A percentile compares a stretch with the other conserved stretches of the same genome.
phyloP scores from a whole-genome alignment of 441 rosid species.

The Euphorbia neoarborescens region DNA sequence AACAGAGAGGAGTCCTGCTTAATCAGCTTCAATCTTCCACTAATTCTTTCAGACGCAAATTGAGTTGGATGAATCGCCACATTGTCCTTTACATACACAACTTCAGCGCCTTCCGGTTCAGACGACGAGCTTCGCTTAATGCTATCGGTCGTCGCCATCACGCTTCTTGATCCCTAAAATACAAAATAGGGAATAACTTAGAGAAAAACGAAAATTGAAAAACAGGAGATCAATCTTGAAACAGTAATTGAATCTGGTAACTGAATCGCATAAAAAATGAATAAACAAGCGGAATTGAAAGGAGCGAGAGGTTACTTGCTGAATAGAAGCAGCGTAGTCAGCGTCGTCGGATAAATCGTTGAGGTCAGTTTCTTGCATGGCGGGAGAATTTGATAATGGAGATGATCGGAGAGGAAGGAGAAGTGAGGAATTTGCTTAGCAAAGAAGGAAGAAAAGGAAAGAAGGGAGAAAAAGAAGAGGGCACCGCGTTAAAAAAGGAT shows the following conservation, averaged over 20 bases:
- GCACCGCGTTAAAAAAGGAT: constrained; percentile 5
- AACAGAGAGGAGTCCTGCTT: constrained; percentile 67
- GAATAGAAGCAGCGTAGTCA: constrained; percentile 86
- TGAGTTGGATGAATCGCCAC: constrained; percentile 93
- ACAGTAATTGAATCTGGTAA: background rate
- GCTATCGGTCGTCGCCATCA: constrained; percentile 60
- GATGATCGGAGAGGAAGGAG: too few species aligned
- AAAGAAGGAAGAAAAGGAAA: constrained; percentile 21
- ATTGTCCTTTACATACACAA: constrained; percentile 67
- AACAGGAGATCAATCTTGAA: background rate
- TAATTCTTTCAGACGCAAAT: constrained; percentile 79
- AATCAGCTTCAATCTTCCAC: constrained; percentile 82
- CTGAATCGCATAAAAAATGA: background rate
- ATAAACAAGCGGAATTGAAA: background rate
- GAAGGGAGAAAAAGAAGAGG: background rate
- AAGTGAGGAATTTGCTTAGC: constrained; percentile 23
- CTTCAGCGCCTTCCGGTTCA: constrained; percentile 64
- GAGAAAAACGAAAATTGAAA: background rate
- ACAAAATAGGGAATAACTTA: background rate
- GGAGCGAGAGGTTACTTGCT: constrained; percentile 40
- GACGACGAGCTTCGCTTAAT: constrained; percentile 45
- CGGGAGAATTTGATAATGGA: constrained; percentile 15
- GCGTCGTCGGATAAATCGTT: constrained; percentile 94
- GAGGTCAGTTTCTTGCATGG: constrained; percentile 69
- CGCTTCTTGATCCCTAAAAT: constrained; percentile 59